Evolutionary conservation across 73 alveolate species (phyloP), one percentile per base, ranked within the genome.

Genomic region (Symbiodinium natans): DNA sequence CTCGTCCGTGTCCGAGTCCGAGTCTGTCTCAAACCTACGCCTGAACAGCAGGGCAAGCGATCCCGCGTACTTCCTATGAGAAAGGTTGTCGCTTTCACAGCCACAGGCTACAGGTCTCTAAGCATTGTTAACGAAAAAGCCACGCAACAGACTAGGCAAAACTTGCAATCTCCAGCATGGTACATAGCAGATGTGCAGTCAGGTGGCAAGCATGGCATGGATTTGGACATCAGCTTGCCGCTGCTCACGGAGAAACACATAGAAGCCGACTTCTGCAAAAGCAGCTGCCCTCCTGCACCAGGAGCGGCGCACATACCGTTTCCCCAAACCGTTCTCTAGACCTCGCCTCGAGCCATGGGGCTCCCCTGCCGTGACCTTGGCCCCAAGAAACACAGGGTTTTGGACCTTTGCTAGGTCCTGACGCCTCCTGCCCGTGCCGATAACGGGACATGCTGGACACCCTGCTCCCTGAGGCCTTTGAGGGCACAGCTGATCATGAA

Each of bases 401-500:
- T n/a, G n/a, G n/a, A n/a, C n/a, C n/a, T n/a, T n/a, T n/a, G n/a
- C n/a, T 46, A 13, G 13, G 21, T 46, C 59, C 21, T 46, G 59
- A 56, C 74, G 31, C 74, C 13, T 46, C 21, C 59, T 46, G 59
- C 6, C 59, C 59, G 13, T 46, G 6, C 21, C 59, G 59, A 6
- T 46, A 13, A 13, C 21, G 13, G 13, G 13, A 46, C 13, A 6
- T 13, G 13, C 59, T 9, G 13, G 31, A 56, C 74, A 56, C 74
- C 25, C 15, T 3, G 74, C 74, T n/a, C n/a, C n/a, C n/a, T n/a
- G n/a, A n/a, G n/a, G n/a, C n/a, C n/a, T n/a, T n/a, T n/a, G 74
- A 56, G 31, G 6, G 74, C 31, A 21, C 31, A 19, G 31, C 94
- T 86, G 94, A n/a, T 86, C 84, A 52, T 82, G 84, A 3, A 86